These are phyloP conservation scores for Cyclospora cayetanensis DNA, from an alignment of 169 alveolate species.

Conservation along the genomic window DNA sequence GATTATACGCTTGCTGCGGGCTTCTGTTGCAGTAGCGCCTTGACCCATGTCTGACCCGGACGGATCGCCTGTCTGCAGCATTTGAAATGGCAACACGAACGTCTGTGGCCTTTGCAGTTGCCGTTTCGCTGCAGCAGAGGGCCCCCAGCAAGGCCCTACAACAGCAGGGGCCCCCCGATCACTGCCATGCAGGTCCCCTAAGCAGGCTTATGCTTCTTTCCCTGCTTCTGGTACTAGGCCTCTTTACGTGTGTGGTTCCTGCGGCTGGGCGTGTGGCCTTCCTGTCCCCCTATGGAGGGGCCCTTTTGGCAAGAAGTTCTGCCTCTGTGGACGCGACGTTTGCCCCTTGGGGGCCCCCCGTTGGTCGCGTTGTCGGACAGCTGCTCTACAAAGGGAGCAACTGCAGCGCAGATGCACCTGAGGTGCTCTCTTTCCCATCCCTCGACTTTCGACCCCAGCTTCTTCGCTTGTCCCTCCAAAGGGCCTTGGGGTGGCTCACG, in stretches of 20 bases:
- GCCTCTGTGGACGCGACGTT: neutral
- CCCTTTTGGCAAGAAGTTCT: neutral
- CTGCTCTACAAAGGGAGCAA: conserved; percentile 1
- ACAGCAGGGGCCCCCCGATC: too few relatives aligned
- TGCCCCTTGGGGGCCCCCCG: conserved; percentile 44
- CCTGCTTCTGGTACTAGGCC: neutral
- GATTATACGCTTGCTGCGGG: too few relatives aligned
- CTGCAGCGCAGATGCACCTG: neutral
- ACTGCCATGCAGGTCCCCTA: too few relatives aligned
- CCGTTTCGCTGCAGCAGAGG: too few relatives aligned
- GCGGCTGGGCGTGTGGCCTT: neutral
- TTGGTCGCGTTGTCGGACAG: neutral
- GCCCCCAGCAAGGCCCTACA: too few relatives aligned
- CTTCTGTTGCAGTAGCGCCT: too few relatives aligned
- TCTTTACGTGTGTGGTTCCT: neutral
- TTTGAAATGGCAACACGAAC: too few relatives aligned
- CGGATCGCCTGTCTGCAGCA: too few relatives aligned
- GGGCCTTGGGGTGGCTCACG: neutral
- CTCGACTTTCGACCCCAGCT: neutral
- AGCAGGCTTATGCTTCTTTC: too few relatives aligned
- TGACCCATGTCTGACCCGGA: too few relatives aligned
- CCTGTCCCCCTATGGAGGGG: neutral
- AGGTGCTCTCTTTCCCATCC: neutral
- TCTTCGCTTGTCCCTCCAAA: neutral
- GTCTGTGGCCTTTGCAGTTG: too few relatives aligned